Evolutionary conservation across 1,139 yeast genomes (phyloP).

Genomic region (Yamadazyma diospyri): DNA sequence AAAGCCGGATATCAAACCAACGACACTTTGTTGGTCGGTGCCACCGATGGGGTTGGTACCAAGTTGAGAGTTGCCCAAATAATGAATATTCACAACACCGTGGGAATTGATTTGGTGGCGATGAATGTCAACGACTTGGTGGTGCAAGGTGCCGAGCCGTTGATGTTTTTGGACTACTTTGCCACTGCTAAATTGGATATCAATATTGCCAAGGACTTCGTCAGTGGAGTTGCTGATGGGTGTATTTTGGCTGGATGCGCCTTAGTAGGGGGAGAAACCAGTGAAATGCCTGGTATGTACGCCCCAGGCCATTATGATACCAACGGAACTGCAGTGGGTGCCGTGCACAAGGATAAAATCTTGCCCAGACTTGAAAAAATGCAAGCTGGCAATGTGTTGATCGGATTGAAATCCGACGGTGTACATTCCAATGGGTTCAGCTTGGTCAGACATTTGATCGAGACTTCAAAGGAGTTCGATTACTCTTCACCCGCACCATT

Average conservation of each 20-base stretch:
- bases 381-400: constrained; percentile 73
- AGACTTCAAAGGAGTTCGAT: constrained; percentile 60
- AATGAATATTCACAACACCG: constrained; percentile 86
- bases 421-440: constrained; percentile 97
- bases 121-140: constrained; percentile 98
- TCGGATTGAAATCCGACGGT: constrained; percentile 90
- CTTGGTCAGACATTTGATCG: constrained; percentile 90
- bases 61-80: constrained; percentile 93
- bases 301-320: constrained; percentile 95
- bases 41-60: constrained; percentile 99
- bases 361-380: constrained; percentile 68
- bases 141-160: constrained; percentile 98
- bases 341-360: constrained; percentile 76
- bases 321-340: constrained; percentile 98
- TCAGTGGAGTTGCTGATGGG: constrained; percentile 94
- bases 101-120: constrained; percentile 97
- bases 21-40: constrained; percentile 85
- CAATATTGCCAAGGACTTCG: constrained; percentile 80
- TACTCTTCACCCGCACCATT: constrained; percentile 85
- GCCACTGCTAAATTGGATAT: constrained; percentile 93
- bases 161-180: constrained; percentile 91
- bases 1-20: constrained; percentile 79
- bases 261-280: constrained; percentile 97
- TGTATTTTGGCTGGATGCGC: constrained; percentile 97
- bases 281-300: constrained; percentile 99